Evolutionary conservation across 257 asterid species (phyloP).

Genomic region (Solanum corneliomulleri): DNA sequence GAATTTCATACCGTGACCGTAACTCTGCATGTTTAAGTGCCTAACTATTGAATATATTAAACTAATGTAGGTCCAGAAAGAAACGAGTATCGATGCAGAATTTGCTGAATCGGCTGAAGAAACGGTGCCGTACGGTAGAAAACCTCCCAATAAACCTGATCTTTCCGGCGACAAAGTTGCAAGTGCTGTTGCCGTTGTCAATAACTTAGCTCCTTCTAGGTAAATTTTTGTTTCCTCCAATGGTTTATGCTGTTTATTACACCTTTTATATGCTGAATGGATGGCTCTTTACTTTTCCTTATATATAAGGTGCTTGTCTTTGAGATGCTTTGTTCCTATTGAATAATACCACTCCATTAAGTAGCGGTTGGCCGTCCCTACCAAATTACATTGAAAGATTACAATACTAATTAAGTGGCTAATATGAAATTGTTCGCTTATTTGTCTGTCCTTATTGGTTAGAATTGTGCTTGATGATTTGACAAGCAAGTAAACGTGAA

Average conservation of each 20-base stretch:
- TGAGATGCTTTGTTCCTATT: background rate
- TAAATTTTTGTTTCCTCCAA: background rate
- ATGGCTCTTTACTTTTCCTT: background rate
- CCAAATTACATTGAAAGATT: background rate
- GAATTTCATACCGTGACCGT: background rate
- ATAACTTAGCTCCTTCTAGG: constrained; percentile 58
- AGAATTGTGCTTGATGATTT: background rate
- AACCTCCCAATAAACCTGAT: constrained; percentile 38
- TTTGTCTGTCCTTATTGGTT: background rate
- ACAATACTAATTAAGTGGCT: background rate
- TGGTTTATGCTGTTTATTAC: background rate
- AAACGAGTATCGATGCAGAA: constrained; percentile 36
- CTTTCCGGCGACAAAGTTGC: constrained; percentile 30
- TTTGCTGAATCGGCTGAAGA: constrained; percentile 44
- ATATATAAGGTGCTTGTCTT: background rate
- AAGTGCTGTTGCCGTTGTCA: constrained; percentile 27
- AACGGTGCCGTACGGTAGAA: constrained; percentile 19
- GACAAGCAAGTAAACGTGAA: background rate
- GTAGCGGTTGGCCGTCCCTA: background rate
- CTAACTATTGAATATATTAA: constrained; percentile 6
- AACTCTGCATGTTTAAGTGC: background rate
- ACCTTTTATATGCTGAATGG: background rate
- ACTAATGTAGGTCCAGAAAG: constrained; percentile 41
- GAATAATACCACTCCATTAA: background rate
- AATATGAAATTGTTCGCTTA: background rate